Conservation (phyloP, 2,329 filamentous ascomycete genomes). For the Pyricularia grisea region DNA sequence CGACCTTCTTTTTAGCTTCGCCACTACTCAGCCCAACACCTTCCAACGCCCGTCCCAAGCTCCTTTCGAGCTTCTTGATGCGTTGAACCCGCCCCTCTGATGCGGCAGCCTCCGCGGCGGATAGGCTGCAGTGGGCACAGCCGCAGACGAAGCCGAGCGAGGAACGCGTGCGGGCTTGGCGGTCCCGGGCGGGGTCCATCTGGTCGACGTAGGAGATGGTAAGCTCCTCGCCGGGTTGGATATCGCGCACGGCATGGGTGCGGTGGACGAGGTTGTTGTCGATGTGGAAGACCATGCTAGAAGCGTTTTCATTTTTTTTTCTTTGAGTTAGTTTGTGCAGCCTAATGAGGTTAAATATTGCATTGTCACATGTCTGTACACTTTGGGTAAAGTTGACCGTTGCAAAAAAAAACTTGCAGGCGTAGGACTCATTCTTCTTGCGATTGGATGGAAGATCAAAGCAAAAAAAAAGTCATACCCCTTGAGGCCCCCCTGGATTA, state of each 20-base stretch:
- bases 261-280: slow-evolving; percentile 23
- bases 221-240: slow-evolving; percentile 24
- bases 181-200: slow-evolving; percentile 14
- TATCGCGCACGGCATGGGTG: slow-evolving; percentile 24
- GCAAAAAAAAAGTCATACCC: background rate
- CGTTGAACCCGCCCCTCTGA: slow-evolving; percentile 22
- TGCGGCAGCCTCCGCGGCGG: slow-evolving; percentile 9
- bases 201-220: slow-evolving; percentile 25
- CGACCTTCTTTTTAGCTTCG: slow-evolving; percentile 23
- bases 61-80: slow-evolving; percentile 17
- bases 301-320: background rate
- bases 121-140: slow-evolving; percentile 21
- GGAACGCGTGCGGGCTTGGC: slow-evolving; percentile 18
- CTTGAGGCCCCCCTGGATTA: background rate
- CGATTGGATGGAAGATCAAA: background rate
- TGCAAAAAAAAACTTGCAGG: background rate
- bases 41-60: slow-evolving; percentile 12
- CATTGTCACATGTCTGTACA: background rate
- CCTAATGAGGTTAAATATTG: too few species aligned
- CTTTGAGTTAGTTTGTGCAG: background rate
- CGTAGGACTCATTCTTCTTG: background rate
- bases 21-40: slow-evolving; percentile 8
- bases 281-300: slow-evolving; percentile 23
- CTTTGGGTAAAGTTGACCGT: background rate
- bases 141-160: slow-evolving; percentile 26